Base-by-base conservation (phyloP, 2,329 filamentous ascomycete genomes). In the Dothideomycetes sp. region DNA sequence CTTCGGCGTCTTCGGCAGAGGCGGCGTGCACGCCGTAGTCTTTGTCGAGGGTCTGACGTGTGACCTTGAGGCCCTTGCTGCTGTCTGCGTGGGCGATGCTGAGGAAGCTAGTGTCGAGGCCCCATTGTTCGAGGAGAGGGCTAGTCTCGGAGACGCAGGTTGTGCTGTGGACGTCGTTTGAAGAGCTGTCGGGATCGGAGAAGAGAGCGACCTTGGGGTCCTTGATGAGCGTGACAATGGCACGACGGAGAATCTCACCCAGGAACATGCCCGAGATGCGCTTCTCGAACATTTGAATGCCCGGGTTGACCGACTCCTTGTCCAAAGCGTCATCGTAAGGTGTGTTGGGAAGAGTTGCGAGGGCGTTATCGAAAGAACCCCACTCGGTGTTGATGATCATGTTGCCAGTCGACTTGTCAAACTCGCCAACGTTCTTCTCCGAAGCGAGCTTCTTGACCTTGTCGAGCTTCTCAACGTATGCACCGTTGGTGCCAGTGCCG, bases 321-420 rank as follows among this genome's bases (percentile, higher is more conserved):
- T 98, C 89, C 17, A 98, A 71, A 42, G 77, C 72, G 36, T 70
- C 65, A 57, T 98, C 91, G 65, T 86, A 96, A 0, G 76, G 67
- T 0, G 89, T 96, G 52, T 79, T 81, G 34, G 89, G 91, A 31
- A 98, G 72, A 15, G 94, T 83, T 50, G 81, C 84, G 48, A 96
- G 77, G 51, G 83, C 76, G 65, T 96, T 96, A 64, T 98, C 91
- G 55, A 98, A 98, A 42, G 86, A 94, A 46, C 91, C 91, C 91
- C 91, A 98, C 65, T 98, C 91, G 1, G 84, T 89, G 65, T 98
- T 98, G 64, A 98, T 75, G 43, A 98, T 86, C 91, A 98, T 98
- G 52, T 93, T 78, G 38, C 88, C 87, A 0, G 88, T 93, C 7
- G 77, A 78, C 36, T 69, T 70, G 61, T 95, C 86, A 51, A 83